Percentiles rank a stretch among this genome's conserved stretches.
These are phyloP conservation scores for Mycena galericulata DNA, from an alignment of 768 basidiomycete genomes.

Conservation along the genomic window DNA sequence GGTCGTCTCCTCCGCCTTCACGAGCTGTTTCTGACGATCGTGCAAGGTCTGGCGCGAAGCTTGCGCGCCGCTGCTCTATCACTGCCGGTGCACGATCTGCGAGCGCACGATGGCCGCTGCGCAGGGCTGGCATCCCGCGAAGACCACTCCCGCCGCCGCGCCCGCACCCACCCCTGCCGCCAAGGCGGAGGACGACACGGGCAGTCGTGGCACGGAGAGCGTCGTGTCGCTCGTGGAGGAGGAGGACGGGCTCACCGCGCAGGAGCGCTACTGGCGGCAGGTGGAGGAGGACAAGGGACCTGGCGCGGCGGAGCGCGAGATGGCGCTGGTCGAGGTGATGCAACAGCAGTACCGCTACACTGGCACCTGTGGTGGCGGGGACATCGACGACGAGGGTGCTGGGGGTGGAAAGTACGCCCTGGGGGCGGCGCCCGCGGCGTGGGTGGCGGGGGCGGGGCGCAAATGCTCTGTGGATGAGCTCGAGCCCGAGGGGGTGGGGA, in stretches of 20 bases:
- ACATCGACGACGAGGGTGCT: not conserved
- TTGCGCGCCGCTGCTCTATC: conserved; percentile 17
- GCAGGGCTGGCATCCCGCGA: too few relatives aligned
- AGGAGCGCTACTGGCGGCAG: not conserved
- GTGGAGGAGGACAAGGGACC: not conserved
- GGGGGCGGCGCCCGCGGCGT: too few relatives aligned
- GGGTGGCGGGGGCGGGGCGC: not conserved
- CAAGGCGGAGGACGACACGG: too few relatives aligned
- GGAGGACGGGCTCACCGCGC: not conserved
- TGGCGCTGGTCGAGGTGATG: not conserved
- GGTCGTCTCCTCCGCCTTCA: too few relatives aligned
- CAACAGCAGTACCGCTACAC: too few relatives aligned
- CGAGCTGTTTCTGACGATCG: too few relatives aligned
- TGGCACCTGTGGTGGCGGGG: too few relatives aligned
- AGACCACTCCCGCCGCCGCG: too few relatives aligned
- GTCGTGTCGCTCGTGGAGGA: not conserved
- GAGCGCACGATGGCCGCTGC: too few relatives aligned
- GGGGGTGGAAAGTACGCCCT: not conserved
- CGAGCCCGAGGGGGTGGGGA: not conserved
- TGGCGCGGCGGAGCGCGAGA: not conserved
- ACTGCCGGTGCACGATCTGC: too few relatives aligned
- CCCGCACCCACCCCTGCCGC: too few relatives aligned
- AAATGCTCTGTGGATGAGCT: not conserved
- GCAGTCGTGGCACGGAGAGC: not conserved
- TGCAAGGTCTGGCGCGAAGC: conserved; percentile 11